Evolutionary conservation across 768 basidiomycete genomes (phyloP).

Genomic region (Favolaschia claudopus): DNA sequence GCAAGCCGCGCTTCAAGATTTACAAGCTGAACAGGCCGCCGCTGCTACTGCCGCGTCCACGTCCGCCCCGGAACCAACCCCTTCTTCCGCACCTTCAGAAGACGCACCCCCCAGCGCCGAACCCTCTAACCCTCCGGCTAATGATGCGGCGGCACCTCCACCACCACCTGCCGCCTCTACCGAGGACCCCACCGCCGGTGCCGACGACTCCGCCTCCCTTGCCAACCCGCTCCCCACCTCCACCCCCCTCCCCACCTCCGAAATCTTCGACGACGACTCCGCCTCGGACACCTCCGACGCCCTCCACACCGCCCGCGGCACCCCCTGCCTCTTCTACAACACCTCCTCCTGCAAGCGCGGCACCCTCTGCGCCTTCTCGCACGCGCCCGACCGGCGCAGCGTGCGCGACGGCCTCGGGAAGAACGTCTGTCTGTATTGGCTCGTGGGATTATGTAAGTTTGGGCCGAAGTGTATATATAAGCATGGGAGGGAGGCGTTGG

Average conservation of each 20-base stretch:
- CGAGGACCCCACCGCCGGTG: neutral
- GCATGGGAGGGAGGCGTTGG: slow-evolving; percentile 29
- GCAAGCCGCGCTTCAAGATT: slow-evolving; percentile 10
- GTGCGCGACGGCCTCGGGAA: slow-evolving; percentile 36
- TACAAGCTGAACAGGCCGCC: neutral
- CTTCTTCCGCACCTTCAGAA: neutral
- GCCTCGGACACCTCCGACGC: slow-evolving; percentile 29
- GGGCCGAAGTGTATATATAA: slow-evolving; percentile 42
- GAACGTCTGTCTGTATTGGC: slow-evolving; percentile 48
- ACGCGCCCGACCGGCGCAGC: slow-evolving; percentile 27
- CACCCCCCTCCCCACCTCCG: neutral
- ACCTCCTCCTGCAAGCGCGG: slow-evolving; percentile 29
- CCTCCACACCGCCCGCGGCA: slow-evolving; percentile 16
- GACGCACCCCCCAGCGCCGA: neutral
- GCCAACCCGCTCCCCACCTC: slow-evolving; percentile 3
- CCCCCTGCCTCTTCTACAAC: slow-evolving; percentile 33
- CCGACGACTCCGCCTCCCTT: slow-evolving; percentile 8
- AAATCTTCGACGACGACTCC: slow-evolving; percentile 16
- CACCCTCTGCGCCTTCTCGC: slow-evolving; percentile 23
- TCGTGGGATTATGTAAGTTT: slow-evolving; percentile 45
- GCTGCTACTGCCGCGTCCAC: neutral
- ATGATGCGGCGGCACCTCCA: neutral
- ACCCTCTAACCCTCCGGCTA: too few species aligned
- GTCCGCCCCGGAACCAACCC: neutral
- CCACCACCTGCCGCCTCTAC: neutral